Conservation (phyloP, 106 monocot genomes). For the Ottelia alismoides region DNA sequence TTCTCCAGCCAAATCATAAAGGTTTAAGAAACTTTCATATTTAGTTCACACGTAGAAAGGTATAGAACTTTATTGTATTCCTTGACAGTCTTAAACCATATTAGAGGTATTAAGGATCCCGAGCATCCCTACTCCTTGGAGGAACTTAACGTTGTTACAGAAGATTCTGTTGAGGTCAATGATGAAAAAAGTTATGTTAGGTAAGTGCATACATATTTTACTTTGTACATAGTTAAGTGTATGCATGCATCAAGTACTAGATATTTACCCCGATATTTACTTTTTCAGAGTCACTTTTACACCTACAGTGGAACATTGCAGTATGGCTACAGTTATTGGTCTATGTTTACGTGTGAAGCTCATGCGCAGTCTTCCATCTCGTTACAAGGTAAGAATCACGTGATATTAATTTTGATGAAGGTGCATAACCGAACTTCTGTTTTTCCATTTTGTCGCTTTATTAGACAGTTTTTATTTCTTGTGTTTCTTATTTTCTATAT, state of each 20-base stretch:
- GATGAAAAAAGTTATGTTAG: slow-evolving; percentile 54
- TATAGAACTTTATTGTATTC: no score
- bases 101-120: slow-evolving; percentile 98
- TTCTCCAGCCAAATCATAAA: no score
- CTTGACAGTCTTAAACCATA: slow-evolving; percentile 91
- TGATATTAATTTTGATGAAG: no score
- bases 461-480: background rate
- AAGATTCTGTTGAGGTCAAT: slow-evolving; percentile 72
- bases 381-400: slow-evolving; percentile 91
- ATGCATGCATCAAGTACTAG: background rate
- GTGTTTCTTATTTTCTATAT: no score
- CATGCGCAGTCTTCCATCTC: slow-evolving; percentile 87
- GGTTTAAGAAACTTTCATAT: no score
- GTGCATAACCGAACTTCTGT: background rate
- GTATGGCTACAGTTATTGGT: slow-evolving; percentile 94
- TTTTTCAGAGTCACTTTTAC: slow-evolving; percentile 81
- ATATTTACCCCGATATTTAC: background rate
- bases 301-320: slow-evolving; percentile 96
- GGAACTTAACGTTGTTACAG: slow-evolving; percentile 84
- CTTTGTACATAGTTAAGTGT: background rate
- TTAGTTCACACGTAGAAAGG: no score
- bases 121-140: slow-evolving; percentile 92
- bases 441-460: background rate
- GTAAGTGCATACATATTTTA: slow-evolving; percentile 17
- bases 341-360: slow-evolving; percentile 92